A percentile compares a stretch with the other conserved stretches of the same genome.
Conservation (phyloP, 345 rosid species). For the Boechera divaricarpa region DNA sequence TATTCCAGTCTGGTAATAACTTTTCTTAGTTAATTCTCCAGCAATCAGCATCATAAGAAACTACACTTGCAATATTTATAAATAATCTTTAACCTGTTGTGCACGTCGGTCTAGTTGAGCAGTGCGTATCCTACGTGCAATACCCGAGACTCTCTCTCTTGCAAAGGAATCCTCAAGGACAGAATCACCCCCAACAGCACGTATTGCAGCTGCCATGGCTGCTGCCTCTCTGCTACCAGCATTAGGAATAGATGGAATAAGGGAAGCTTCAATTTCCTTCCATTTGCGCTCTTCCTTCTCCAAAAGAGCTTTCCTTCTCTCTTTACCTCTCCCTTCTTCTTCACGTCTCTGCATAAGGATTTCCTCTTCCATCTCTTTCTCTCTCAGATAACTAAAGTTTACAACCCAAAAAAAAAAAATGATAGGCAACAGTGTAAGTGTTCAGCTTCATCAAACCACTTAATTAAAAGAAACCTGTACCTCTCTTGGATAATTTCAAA, state of each 20-base stretch:
- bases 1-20: constrained; percentile 75
- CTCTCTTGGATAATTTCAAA: constrained; percentile 99
- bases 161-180: constrained; percentile 99
- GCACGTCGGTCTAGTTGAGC: constrained; percentile 95
- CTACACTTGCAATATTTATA: not conserved
- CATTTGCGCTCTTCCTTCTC: constrained; percentile 99
- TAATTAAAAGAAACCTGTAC: constrained; percentile 48
- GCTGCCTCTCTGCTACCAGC: constrained; percentile 99
- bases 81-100: constrained; percentile 61
- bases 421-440: constrained; percentile 19
- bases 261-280: constrained; percentile 99
- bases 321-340: constrained; percentile 99
- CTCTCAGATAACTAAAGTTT: constrained; percentile 82
- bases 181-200: constrained; percentile 99
- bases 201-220: constrained; percentile 99
- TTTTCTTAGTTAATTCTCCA: constrained; percentile 25
- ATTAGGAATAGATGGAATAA: constrained; percentile 96
- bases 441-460: constrained; percentile 22
- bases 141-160: constrained; percentile 96
- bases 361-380: constrained; percentile 99
- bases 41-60: constrained; percentile 30
- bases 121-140: constrained; percentile 90
- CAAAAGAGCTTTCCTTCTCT: constrained; percentile 96
- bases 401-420: constrained; percentile 7
- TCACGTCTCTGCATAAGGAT: constrained; percentile 97